Percentiles rank a stretch among this genome's conserved stretches.
Evolutionary conservation across 129 eudicot genomes (phyloP).

Genomic region (Tanacetum coccineum): DNA sequence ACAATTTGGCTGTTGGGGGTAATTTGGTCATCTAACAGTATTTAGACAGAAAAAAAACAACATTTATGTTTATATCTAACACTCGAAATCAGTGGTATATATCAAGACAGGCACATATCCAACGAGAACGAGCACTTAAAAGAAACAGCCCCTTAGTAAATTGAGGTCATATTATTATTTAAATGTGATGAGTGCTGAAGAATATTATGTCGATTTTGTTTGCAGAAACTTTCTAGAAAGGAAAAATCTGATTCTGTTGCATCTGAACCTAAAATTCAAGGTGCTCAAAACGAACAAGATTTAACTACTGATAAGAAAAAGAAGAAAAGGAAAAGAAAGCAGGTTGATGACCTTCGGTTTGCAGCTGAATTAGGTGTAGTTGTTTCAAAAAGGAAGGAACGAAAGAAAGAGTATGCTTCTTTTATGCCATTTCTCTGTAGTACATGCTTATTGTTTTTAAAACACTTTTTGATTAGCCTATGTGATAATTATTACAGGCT

Average conservation of each 20-base stretch:
- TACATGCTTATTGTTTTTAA: neutral
- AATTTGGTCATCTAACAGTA: too few relatives aligned
- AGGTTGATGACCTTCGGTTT: conserved; percentile 69
- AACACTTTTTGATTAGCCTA: neutral
- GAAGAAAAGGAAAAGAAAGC: conserved; percentile 72
- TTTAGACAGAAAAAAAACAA: too few relatives aligned
- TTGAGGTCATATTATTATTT: neutral
- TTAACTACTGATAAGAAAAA: conserved; percentile 48
- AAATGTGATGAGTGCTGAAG: conserved; percentile 11
- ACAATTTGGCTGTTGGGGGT: too few relatives aligned
- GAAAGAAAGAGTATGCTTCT: conserved; percentile 63
- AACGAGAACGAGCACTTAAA: too few relatives aligned
- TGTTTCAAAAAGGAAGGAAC: conserved; percentile 68
- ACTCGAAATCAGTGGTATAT: too few relatives aligned
- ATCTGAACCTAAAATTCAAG: conserved; percentile 28
- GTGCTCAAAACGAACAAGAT: conserved; percentile 14
- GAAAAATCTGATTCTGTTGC: conserved; percentile 27
- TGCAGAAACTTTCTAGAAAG: conserved; percentile 37
- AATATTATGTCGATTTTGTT: neutral
- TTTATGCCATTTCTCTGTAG: neutral
- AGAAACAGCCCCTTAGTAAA: too few relatives aligned
- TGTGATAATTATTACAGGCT: conserved; percentile 41
- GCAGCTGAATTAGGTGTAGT: conserved; percentile 40
- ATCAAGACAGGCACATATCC: too few relatives aligned
- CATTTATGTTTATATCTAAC: too few relatives aligned